Evolutionary conservation across 2,329 filamentous ascomycete genomes (phyloP).

Genomic region (Rhexocercosporidium sp.): DNA sequence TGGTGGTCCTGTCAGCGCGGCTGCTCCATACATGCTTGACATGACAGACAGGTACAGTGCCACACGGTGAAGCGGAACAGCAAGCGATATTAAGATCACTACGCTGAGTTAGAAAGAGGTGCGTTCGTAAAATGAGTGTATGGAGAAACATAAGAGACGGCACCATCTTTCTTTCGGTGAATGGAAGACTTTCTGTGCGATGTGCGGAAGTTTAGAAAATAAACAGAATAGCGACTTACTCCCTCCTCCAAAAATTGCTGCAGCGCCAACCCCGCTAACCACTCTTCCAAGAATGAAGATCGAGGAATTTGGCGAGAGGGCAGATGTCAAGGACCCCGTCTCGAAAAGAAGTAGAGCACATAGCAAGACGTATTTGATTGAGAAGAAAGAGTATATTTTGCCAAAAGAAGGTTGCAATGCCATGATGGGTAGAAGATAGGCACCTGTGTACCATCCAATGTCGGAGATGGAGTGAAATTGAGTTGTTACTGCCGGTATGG

Average conservation of each 20-base stretch:
- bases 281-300: slow-evolving; percentile 42
- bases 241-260: slow-evolving; percentile 43
- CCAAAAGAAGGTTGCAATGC: slow-evolving; percentile 35
- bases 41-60: slow-evolving; percentile 12
- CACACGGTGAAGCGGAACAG: slow-evolving; percentile 10
- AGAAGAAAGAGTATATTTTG: slow-evolving; percentile 34
- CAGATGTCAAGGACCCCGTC: slow-evolving; percentile 39
- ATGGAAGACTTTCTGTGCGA: too few species aligned
- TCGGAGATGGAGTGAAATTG: slow-evolving; percentile 44
- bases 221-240: too few species aligned
- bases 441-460: slow-evolving; percentile 45
- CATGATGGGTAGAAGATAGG: slow-evolving; percentile 42
- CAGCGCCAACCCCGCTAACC: slow-evolving; percentile 37
- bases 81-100: slow-evolving; percentile 45
- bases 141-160: too few species aligned
- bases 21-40: slow-evolving; percentile 22
- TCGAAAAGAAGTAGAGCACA: slow-evolving; percentile 36
- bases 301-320: slow-evolving; percentile 35
- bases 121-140: too few species aligned
- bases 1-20: slow-evolving; percentile 38
- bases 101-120: not conserved
- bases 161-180: too few species aligned
- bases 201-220: too few species aligned
- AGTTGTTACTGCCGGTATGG: slow-evolving; percentile 45
- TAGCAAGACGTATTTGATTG: slow-evolving; percentile 23